Base-by-base conservation (phyloP, 768 basidiomycete species). In the Collybia mongolica region DNA sequence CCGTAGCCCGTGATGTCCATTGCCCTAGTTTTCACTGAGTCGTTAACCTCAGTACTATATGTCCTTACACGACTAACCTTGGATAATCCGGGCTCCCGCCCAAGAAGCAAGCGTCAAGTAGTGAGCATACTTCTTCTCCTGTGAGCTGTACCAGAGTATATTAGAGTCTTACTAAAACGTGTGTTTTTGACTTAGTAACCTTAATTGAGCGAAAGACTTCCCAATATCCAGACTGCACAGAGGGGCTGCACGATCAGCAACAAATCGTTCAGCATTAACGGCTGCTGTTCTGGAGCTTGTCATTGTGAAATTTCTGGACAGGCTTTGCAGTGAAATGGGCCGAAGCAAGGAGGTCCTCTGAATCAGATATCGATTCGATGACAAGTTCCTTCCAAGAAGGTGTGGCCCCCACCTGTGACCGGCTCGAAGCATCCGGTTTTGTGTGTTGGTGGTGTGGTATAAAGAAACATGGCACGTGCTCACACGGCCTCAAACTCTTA, bases 41-140 rank as follows among this genome's bases (percentile, higher is more conserved):
- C 5, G 32, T 32, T 14, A 32, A 32, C 5, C 11, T 12, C 32
- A 12, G 32, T 32, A 9, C 14, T 32, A 32, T 32, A 9, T 32
- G 12, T 11, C 3, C 24, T 18, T 12, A 40, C 36, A 38, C 28
- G 20, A 26, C 51, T 48, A 29, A 71, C 74, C 74, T 70, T 90
- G 87, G 48, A 92, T 88, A 67, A 94, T 87, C 36, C 87, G 77
- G 44, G 81, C 88, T 23, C 92, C 92, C 0, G 88, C 88, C 92
- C 92, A 94, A 1, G 84, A 82, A 5, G 90, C 91, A 55, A 80
- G 60, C 17, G 75, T 78, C 12, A 91, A 44, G 60, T 79, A 83
- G 66, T 93, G 89, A 2, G 86, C 79, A 59, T 94, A 94, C 52
- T 84, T 77, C 70, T 90, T 87, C 61, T 93, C 91, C 56, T 77